phyloP scores from a whole-genome alignment of 805 yeast genomes.

The Metschnikowia noctiluminum region DNA sequence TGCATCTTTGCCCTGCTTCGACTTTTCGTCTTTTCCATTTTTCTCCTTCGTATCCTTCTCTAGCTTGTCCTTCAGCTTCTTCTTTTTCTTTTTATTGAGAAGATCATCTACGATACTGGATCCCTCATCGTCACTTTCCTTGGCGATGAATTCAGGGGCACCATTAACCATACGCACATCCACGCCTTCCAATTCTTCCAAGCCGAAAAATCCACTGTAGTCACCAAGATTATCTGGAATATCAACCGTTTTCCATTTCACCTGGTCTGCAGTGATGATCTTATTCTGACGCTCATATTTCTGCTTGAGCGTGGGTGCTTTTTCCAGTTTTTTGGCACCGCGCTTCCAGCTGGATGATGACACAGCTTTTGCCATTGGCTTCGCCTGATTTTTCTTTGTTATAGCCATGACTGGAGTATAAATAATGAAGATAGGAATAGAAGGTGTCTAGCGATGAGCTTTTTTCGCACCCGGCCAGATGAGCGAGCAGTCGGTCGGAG shows the following conservation, averaged over 20 bases:
- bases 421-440: neutral
- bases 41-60: slow-evolving; percentile 13
- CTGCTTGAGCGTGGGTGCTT: slow-evolving; percentile 28
- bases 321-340: slow-evolving; percentile 5
- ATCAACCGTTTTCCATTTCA: slow-evolving; percentile 79
- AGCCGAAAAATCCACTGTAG: slow-evolving; percentile 85
- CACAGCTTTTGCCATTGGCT: neutral
- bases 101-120: slow-evolving; percentile 11
- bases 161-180: slow-evolving; percentile 75
- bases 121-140: slow-evolving; percentile 31
- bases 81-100: slow-evolving; percentile 16
- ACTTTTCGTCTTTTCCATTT: slow-evolving; percentile 10
- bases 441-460: slow-evolving; percentile 4
- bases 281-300: slow-evolving; percentile 31
- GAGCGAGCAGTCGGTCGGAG: neutral
- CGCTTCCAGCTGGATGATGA: neutral
- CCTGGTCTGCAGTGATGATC: slow-evolving; percentile 46
- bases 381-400: slow-evolving; percentile 1
- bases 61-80: slow-evolving; percentile 11
- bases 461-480: slow-evolving; percentile 4
- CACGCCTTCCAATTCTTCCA: slow-evolving; percentile 94
- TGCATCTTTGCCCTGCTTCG: neutral
- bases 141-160: slow-evolving; percentile 49
- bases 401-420: neutral
- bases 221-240: slow-evolving; percentile 83